Base-by-base conservation (phyloP, 768 basidiomycete species). In the Kwoniella bestiolae region DNA sequence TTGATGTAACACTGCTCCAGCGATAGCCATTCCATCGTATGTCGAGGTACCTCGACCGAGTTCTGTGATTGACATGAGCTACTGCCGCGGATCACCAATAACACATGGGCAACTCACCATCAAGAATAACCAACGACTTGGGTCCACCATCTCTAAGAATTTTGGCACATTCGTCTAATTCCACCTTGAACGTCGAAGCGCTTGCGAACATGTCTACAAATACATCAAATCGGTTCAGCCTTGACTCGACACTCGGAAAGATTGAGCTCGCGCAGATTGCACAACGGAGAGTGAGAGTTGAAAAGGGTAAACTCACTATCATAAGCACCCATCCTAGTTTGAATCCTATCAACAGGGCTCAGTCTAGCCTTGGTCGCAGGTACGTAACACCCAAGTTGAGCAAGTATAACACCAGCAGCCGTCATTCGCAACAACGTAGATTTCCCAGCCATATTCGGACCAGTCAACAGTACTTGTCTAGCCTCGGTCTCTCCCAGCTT, bases 1-100 rank as follows among this genome's bases (percentile, higher is more conserved):
- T 76, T 95, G 88, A 79, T 99, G 96, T 21, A 98, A 81, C 14
- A 98, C 96, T 9, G 95, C 91, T 60, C 90, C 91, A 49, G 96
- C 95, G 70, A 98, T 97, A 6, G 94, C 93, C 92, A 97, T 93
- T n/a, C 95, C 96, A 80, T 99, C 96, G 88, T 92, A 81, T 25
- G 96, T 98, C 0, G 94, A 95, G 1, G 96, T 98, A 28, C 96
- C 96, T 82, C 95, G 84, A 21, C 94, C 94, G 58, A 96, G 86
- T 83, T 97, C 94, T 94, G 68, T n/a, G 45, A 53, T 51, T 52
- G 41, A 23, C 56, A 23, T 64, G 23, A 34, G 8, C 12, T 25
- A 55, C 29, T 59, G 49, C 9, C 56, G 49, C n/a, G 52, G 32
- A 8, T 65, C 58, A 26, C 51, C 5, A 28, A 25, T 5, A 1